phyloP scores from a whole-genome alignment of 1,284 basidiomycete genomes.

The Trichosporon ovoides region DNA sequence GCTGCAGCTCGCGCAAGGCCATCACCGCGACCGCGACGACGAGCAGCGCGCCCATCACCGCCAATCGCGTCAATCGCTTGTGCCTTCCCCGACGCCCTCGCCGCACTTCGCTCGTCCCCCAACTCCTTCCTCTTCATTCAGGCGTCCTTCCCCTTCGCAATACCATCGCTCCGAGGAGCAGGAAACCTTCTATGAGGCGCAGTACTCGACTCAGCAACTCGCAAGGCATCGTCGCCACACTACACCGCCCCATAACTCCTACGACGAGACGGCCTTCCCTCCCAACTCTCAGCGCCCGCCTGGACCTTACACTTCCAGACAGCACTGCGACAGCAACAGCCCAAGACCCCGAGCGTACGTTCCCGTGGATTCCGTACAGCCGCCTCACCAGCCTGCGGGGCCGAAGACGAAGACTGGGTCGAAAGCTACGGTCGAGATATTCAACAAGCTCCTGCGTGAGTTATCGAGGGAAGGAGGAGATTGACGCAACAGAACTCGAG shows the following conservation, averaged over 20 bases:
- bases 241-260: not conserved
- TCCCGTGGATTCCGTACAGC: not conserved
- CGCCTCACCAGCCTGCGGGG: not conserved
- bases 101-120: not conserved
- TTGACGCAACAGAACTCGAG: constrained; percentile 12
- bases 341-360: not conserved
- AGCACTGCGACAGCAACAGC: not conserved
- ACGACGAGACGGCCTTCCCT: not conserved
- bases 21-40: not conserved
- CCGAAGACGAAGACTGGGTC: not conserved
- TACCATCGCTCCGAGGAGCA: not conserved
- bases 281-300: not conserved
- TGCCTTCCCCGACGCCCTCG: not conserved
- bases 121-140: not conserved
- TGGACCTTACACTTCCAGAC: not conserved
- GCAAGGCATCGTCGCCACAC: no score
- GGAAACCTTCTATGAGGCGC: not conserved
- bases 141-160: not conserved
- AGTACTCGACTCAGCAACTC: not conserved
- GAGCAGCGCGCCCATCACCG: not conserved
- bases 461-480: not conserved
- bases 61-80: not conserved
- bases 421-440: not conserved
- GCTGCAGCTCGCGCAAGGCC: not conserved
- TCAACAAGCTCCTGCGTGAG: not conserved